A percentile compares a stretch with the other conserved stretches of the same genome.
These are phyloP conservation scores for Mycotypha africana DNA, from an alignment of 371 early-diverging fungal species.

Conservation along the genomic window DNA sequence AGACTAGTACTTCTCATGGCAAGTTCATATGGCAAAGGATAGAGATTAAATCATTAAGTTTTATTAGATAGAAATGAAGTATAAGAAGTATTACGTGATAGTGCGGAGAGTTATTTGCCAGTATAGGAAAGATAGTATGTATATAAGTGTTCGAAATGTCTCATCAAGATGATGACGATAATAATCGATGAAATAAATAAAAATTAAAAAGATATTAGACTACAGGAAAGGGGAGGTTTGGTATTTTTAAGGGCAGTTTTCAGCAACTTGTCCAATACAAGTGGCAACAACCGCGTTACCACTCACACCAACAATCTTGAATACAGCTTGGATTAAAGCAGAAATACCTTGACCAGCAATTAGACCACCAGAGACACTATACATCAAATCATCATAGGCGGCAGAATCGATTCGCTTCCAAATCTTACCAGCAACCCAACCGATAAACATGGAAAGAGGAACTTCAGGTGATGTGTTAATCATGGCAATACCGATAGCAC, in stretches of 20 bases:
- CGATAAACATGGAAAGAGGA: conserved; percentile 58
- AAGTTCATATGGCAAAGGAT: too few species aligned
- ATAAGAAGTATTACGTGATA: too few species aligned
- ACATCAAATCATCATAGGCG: conserved; percentile 46
- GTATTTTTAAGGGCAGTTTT: conserved; percentile 29
- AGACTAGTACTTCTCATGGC: too few species aligned
- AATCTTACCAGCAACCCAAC: conserved; percentile 45
- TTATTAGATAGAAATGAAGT: too few species aligned
- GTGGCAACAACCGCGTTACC: conserved; percentile 19
- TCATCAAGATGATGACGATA: too few species aligned
- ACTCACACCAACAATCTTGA: conserved; percentile 36
- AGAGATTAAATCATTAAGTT: too few species aligned
- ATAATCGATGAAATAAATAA: too few species aligned
- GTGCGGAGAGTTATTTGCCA: too few species aligned
- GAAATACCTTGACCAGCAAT: conserved; percentile 76
- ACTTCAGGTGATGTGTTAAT: conserved; percentile 56
- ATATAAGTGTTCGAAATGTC: too few species aligned
- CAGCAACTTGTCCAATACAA: conserved; percentile 21
- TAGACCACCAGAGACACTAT: conserved; percentile 60
- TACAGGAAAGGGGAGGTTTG: too few species aligned
- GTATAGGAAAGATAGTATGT: too few species aligned
- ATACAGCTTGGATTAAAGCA: conserved; percentile 57
- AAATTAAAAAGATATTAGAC: too few species aligned
- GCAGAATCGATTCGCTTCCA: conserved; percentile 44
- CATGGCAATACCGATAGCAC: conserved; percentile 68